Evolutionary conservation across 1,284 basidiomycete species (phyloP).

Genomic region (Exsudoporus floridanus): DNA sequence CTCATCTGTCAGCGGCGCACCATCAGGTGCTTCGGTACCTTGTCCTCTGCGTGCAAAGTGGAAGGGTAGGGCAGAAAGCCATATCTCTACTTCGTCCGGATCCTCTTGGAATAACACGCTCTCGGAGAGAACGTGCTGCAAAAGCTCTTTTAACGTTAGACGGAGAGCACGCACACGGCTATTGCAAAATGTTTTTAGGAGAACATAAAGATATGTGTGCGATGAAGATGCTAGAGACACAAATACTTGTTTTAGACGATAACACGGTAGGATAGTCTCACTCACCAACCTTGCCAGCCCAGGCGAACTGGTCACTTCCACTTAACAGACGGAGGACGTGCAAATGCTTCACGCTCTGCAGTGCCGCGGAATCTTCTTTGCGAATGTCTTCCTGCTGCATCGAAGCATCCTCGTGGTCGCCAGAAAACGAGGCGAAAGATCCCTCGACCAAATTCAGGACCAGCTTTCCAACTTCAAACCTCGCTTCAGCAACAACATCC

Average conservation of each 20-base stretch:
- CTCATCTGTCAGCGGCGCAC: slow-evolving; percentile 57
- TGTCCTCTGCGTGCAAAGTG: slow-evolving; percentile 34
- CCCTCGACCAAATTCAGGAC: slow-evolving; percentile 49
- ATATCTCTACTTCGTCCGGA: slow-evolving; percentile 67
- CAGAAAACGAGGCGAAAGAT: slow-evolving; percentile 25
- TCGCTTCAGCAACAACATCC: slow-evolving; percentile 69
- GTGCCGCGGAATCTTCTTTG: slow-evolving; percentile 29
- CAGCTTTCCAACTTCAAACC: slow-evolving; percentile 85
- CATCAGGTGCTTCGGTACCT: slow-evolving; percentile 48
- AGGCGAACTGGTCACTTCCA: slow-evolving; percentile 74
- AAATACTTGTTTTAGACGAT: not conserved
- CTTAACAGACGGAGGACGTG: slow-evolving; percentile 76
- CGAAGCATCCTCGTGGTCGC: slow-evolving; percentile 5
- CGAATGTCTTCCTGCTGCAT: slow-evolving; percentile 1
- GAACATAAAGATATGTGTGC: slow-evolving; percentile 61
- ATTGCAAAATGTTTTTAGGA: slow-evolving; percentile 62
- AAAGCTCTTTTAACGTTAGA: slow-evolving; percentile 53
- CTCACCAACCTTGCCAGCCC: slow-evolving; percentile 72
- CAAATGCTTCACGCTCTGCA: slow-evolving; percentile 67
- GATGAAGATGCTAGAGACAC: slow-evolving; percentile 40
- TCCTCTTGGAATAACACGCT: slow-evolving; percentile 86
- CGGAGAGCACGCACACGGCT: slow-evolving; percentile 55
- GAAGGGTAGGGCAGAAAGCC: slow-evolving; percentile 65
- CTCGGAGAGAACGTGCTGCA: slow-evolving; percentile 60
- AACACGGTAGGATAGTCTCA: slow-evolving; percentile 8